A percentile compares a stretch with the other conserved stretches of the same genome.
phyloP scores from a whole-genome alignment of 2,329 filamentous ascomycete species.

The Alternaria arborescens region DNA sequence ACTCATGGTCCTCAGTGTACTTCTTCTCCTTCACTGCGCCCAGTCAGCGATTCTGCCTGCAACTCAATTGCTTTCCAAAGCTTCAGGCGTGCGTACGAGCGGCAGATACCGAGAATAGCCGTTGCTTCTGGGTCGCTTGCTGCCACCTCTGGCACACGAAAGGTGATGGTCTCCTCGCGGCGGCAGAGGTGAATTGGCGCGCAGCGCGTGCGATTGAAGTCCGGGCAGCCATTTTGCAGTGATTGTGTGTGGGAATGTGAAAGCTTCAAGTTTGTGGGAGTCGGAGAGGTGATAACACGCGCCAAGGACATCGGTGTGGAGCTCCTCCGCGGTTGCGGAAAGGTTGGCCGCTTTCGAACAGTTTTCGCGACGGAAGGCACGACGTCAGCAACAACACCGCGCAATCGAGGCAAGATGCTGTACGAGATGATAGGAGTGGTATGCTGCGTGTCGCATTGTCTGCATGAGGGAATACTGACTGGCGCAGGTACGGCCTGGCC shows the following conservation, averaged over 20 bases:
- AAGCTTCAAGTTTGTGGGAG: neutral
- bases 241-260: neutral
- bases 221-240: slow-evolving; percentile 48
- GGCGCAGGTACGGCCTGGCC: slow-evolving; percentile 86
- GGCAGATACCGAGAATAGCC: slow-evolving; percentile 52
- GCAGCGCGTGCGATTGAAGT: slow-evolving; percentile 43
- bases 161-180: slow-evolving; percentile 33
- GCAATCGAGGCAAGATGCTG: slow-evolving; percentile 69
- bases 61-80: slow-evolving; percentile 9
- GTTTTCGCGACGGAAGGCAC: slow-evolving; percentile 32
- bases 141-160: slow-evolving; percentile 40
- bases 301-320: slow-evolving; percentile 16
- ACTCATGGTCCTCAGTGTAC: slow-evolving; percentile 98
- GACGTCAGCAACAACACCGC: slow-evolving; percentile 7
- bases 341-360: slow-evolving; percentile 31
- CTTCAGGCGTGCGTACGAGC: slow-evolving; percentile 35
- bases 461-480: neutral
- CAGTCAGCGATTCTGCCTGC: slow-evolving; percentile 24
- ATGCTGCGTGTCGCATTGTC: slow-evolving; percentile 50
- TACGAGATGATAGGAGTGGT: slow-evolving; percentile 98
- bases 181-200: slow-evolving; percentile 46
- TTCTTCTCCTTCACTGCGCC: slow-evolving; percentile 71
- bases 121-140: slow-evolving; percentile 32
- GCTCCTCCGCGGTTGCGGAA: slow-evolving; percentile 24
- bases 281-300: slow-evolving; percentile 12